These are phyloP conservation scores for Auricularia cornea DNA, from an alignment of 768 basidiomycete genomes.

Conservation along the genomic window DNA sequence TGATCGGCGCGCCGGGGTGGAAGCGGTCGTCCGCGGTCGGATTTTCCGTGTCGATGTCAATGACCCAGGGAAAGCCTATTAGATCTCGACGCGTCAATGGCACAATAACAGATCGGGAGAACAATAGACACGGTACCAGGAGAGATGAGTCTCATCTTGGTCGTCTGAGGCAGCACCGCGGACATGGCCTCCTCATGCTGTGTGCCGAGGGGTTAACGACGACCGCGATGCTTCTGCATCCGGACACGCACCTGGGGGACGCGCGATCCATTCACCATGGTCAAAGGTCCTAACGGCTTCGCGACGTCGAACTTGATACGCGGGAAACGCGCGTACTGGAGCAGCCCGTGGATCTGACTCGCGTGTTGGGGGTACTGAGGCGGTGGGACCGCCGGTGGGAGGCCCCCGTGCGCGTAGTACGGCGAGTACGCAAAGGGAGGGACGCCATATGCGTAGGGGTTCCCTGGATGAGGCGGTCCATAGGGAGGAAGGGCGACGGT, in stretches of 20 bases:
- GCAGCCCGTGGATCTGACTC: neutral
- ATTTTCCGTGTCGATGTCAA: neutral
- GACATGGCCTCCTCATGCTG: neutral
- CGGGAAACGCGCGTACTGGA: neutral
- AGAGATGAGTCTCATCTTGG: neutral
- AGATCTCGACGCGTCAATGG: neutral
- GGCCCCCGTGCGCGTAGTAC: neutral
- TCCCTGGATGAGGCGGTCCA: neutral
- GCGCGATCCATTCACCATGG: neutral
- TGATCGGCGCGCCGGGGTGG: neutral
- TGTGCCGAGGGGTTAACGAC: too few species aligned
- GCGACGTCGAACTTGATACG: neutral
- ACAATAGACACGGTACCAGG: neutral
- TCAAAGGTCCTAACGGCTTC: neutral
- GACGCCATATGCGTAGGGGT: neutral
- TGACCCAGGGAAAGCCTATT: neutral
- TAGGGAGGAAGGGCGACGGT: neutral
- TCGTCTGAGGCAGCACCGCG: neutral
- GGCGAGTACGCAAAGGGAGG: neutral
- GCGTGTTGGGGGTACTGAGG: neutral
- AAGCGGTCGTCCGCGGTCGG: neutral
- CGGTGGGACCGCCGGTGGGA: neutral
- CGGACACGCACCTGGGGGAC: neutral
- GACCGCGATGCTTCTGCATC: neutral
- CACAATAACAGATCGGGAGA: too few species aligned